Conservation (phyloP, 208 protist genomes). For the Trypanosoma caninum region DNA sequence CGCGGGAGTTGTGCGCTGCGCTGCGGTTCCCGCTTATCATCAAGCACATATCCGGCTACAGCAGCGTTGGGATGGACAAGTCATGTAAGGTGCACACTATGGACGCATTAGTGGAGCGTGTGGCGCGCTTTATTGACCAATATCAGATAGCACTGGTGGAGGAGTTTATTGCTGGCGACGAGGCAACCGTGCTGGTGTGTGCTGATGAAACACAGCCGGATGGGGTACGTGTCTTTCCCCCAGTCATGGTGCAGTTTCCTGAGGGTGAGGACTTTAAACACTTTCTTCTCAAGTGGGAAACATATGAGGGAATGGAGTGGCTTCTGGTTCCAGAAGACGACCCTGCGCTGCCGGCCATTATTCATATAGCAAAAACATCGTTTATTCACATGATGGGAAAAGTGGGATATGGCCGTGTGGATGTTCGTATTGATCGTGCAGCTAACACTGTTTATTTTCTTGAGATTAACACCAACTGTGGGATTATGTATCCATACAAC, state of each 20-base stretch:
- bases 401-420: slow-evolving; percentile 83
- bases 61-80: slow-evolving; percentile 89
- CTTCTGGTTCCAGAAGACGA: slow-evolving; percentile 49
- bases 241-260: slow-evolving; percentile 78
- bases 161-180: slow-evolving; percentile 86
- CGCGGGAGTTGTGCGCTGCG: slow-evolving; percentile 30
- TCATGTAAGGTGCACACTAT: slow-evolving; percentile 77
- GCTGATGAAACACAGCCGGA: slow-evolving; percentile 59
- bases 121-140: slow-evolving; percentile 59
- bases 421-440: slow-evolving; percentile 78
- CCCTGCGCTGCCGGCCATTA: slow-evolving; percentile 60
- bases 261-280: slow-evolving; percentile 89
- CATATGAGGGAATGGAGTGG: slow-evolving; percentile 90
- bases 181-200: slow-evolving; percentile 83
- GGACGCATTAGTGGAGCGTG: slow-evolving; percentile 48
- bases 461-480: slow-evolving; percentile 91
- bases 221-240: slow-evolving; percentile 78
- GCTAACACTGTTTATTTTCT: slow-evolving; percentile 71
- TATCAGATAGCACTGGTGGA: slow-evolving; percentile 85
- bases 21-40: slow-evolving; percentile 80
- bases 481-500: slow-evolving; percentile 86
- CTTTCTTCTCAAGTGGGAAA: slow-evolving; percentile 89
- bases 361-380: slow-evolving; percentile 58
- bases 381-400: slow-evolving; percentile 90
- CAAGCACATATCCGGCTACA: slow-evolving; percentile 90